phyloP scores from a whole-genome alignment of 257 asterid genomes.

The Cordia subcordata region DNA sequence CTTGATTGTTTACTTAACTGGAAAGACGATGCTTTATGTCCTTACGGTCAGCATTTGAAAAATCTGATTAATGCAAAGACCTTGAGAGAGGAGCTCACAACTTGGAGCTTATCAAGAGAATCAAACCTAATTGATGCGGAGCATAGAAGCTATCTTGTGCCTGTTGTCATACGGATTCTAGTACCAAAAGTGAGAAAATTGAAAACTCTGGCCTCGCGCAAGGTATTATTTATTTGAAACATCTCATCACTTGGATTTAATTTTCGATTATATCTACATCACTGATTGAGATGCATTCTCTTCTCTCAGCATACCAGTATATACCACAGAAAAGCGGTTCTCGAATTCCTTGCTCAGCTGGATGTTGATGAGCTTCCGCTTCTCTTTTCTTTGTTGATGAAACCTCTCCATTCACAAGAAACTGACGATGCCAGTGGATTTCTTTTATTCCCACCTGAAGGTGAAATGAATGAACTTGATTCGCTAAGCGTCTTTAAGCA shows the following conservation, averaged over 20 bases:
- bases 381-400: slow-evolving; percentile 65
- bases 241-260: slow-evolving; percentile 2
- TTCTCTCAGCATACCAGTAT: slow-evolving; percentile 61
- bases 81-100: slow-evolving; percentile 80
- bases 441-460: slow-evolving; percentile 27
- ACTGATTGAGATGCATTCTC: slow-evolving; percentile 11
- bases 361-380: slow-evolving; percentile 81
- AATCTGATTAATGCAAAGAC: slow-evolving; percentile 55
- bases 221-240: slow-evolving; percentile 42
- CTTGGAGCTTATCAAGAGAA: slow-evolving; percentile 77
- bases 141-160: slow-evolving; percentile 69
- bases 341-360: slow-evolving; percentile 78
- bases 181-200: slow-evolving; percentile 78
- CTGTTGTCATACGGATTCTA: slow-evolving; percentile 62
- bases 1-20: slow-evolving; percentile 88
- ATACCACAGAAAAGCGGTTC: slow-evolving; percentile 73
- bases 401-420: slow-evolving; percentile 52
- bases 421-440: slow-evolving; percentile 26
- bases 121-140: slow-evolving; percentile 50
- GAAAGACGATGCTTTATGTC: slow-evolving; percentile 76
- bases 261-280: slow-evolving; percentile 1
- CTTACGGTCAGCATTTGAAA: slow-evolving; percentile 64
- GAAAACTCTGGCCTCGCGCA: slow-evolving; percentile 66
- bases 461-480: slow-evolving; percentile 28
- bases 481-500: slow-evolving; percentile 46